Percentiles rank a stretch among this genome's conserved stretches.
Evolutionary conservation across 257 asterid species (phyloP).

Genomic region (Linderniella brevidens): DNA sequence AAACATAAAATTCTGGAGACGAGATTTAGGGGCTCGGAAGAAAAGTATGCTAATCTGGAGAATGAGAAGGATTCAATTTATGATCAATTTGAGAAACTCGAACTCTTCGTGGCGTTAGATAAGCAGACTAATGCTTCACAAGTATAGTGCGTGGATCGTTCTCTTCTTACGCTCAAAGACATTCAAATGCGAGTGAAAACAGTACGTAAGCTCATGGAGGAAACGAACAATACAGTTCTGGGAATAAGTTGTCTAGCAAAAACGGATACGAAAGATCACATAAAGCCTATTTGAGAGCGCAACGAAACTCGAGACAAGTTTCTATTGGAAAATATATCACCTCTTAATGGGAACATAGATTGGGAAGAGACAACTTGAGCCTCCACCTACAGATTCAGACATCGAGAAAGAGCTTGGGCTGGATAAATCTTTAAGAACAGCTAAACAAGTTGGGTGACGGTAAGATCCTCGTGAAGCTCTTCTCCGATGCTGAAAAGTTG

Average conservation of each 20-base stretch:
- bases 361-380: constrained; percentile 20
- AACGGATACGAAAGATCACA: constrained; percentile 22
- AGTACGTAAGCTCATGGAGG: constrained; percentile 42
- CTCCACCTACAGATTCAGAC: constrained; percentile 46
- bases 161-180: constrained; percentile 34
- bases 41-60: constrained; percentile 47
- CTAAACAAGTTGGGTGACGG: constrained; percentile 23
- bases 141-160: constrained; percentile 20
- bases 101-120: constrained; percentile 37
- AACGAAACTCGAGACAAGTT: constrained; percentile 24
- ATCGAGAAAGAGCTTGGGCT: constrained; percentile 46
- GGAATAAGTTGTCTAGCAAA: constrained; percentile 12
- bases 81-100: constrained; percentile 43
- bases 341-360: constrained; percentile 9
- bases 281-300: constrained; percentile 22
- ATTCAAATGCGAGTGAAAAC: constrained; percentile 41
- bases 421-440: no score
- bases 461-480: constrained; percentile 43
- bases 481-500: constrained; percentile 51
- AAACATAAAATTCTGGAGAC: constrained; percentile 43
- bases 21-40: constrained; percentile 52
- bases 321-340: constrained; percentile 64
- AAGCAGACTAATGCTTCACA: constrained; percentile 18
- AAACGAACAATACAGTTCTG: constrained; percentile 20
- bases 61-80: constrained; percentile 45